Evolutionary conservation across 2,329 filamentous ascomycete species (phyloP).

Genomic region (Epichloe festucae): DNA sequence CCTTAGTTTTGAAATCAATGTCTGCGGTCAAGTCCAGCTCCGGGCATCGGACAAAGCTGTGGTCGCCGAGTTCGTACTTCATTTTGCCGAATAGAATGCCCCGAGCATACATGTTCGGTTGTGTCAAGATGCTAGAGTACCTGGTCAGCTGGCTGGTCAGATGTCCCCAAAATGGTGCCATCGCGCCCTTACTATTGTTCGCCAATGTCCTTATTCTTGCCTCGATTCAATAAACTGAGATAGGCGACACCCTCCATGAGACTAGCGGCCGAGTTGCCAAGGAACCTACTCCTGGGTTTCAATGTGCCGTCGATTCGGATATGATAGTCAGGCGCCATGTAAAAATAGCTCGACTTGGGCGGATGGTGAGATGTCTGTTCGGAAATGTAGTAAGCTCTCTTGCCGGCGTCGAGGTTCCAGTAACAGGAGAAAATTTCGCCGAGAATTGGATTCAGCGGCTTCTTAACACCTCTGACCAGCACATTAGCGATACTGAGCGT

Average conservation of each 20-base stretch:
- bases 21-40: constrained; percentile 79
- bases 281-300: constrained; percentile 86
- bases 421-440: constrained; percentile 92
- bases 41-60: constrained; percentile 84
- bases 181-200: constrained; percentile 67
- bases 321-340: constrained; percentile 86
- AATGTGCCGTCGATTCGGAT: constrained; percentile 93
- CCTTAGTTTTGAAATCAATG: constrained; percentile 97
- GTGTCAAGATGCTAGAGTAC: constrained; percentile 62
- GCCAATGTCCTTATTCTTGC: constrained; percentile 48
- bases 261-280: constrained; percentile 94
- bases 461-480: constrained; percentile 73
- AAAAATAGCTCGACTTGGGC: constrained; percentile 98
- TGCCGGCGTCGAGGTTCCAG: constrained; percentile 81
- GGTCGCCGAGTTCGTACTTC: constrained; percentile 97
- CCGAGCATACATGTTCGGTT: constrained; percentile 97
- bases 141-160: constrained; percentile 3
- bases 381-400: constrained; percentile 85
- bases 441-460: constrained; percentile 90
- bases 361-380: constrained; percentile 98
- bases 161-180: not conserved
- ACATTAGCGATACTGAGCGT: not conserved
- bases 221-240: constrained; percentile 67
- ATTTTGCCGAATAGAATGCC: constrained; percentile 97
- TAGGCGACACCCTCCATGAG: constrained; percentile 96